Conservation (phyloP, 1,284 basidiomycete genomes). For the Taiwanofungus camphoratus region DNA sequence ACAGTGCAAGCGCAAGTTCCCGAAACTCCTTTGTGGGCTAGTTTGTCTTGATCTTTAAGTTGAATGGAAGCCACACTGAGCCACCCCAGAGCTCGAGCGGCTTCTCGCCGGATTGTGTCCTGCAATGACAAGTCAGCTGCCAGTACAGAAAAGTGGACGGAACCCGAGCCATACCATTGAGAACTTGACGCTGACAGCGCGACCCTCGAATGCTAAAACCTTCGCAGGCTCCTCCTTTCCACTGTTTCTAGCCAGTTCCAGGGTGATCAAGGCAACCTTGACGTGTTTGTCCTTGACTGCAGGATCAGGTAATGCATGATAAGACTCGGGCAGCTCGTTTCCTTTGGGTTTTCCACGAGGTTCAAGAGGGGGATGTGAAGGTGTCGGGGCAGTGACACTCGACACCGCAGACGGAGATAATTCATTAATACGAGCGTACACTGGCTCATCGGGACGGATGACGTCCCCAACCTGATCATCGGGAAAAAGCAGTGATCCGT, state of each 20-base stretch:
- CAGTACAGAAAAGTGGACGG: not conserved
- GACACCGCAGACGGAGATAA: too few species aligned
- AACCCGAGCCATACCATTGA: slow-evolving; percentile 1
- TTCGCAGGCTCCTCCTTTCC: not conserved
- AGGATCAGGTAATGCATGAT: not conserved
- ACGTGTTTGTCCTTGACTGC: not conserved
- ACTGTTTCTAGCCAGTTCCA: slow-evolving; percentile 2
- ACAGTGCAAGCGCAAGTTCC: slow-evolving; percentile 4
- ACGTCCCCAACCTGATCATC: slow-evolving; percentile 3
- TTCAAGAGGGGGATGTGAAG: not conserved
- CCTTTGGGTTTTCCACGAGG: not conserved
- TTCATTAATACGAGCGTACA: not conserved
- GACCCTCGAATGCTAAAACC: slow-evolving; percentile 2
- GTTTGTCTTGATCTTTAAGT: not conserved
- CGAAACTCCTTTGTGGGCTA: too few species aligned
- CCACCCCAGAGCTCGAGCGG: slow-evolving; percentile 4
- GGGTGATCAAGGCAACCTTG: slow-evolving; percentile 1
- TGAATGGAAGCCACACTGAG: not conserved
- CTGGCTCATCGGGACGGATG: not conserved
- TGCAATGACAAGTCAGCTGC: not conserved
- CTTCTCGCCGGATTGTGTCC: slow-evolving; percentile 2
- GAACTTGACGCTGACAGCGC: slow-evolving; percentile 4
- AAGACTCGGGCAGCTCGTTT: not conserved
- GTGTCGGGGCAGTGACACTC: not conserved
- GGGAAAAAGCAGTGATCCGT: slow-evolving; percentile 4